Conservation (phyloP, 2,329 filamentous ascomycete species). For the Zymoseptoria passerinii region DNA sequence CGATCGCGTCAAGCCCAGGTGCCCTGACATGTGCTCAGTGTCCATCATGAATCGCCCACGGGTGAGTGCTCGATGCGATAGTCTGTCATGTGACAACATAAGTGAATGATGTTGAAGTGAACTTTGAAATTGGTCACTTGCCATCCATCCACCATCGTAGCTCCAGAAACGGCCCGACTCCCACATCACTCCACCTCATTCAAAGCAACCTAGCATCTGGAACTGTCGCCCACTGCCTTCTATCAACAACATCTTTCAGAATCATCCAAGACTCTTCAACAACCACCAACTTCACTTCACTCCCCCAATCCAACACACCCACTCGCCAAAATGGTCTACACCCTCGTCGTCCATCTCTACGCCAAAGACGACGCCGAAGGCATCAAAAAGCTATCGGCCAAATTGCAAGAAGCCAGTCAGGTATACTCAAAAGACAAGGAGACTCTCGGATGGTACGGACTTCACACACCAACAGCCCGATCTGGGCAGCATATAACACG, state of each 20-base stretch:
- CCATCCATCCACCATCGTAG: background rate
- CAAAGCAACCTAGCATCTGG: background rate
- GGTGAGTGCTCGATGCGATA: background rate
- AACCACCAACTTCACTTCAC: background rate
- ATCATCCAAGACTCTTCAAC: slow-evolving; percentile 1
- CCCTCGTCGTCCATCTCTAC: slow-evolving; percentile 60
- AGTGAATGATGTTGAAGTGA: background rate
- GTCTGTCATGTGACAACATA: background rate
- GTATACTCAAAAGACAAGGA: slow-evolving; percentile 66
- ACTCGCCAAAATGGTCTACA: slow-evolving; percentile 40
- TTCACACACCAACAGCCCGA: background rate
- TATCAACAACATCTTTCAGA: background rate
- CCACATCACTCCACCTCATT: background rate
- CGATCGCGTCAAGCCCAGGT: too few species aligned
- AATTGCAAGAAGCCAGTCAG: slow-evolving; percentile 65
- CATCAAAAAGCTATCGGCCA: slow-evolving; percentile 60
- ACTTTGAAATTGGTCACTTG: background rate
- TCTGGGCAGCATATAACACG: background rate
- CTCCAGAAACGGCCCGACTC: slow-evolving; percentile 2
- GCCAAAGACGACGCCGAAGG: slow-evolving; percentile 57
- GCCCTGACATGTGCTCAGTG: too few species aligned
- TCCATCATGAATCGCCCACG: too few species aligned
- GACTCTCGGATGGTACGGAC: slow-evolving; percentile 37
- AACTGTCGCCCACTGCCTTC: background rate
- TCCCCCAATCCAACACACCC: background rate